Percentiles rank a stretch among this genome's conserved stretches.
phyloP scores from a whole-genome alignment of 1,284 basidiomycete species.

The Ceratobasidium sp. region DNA sequence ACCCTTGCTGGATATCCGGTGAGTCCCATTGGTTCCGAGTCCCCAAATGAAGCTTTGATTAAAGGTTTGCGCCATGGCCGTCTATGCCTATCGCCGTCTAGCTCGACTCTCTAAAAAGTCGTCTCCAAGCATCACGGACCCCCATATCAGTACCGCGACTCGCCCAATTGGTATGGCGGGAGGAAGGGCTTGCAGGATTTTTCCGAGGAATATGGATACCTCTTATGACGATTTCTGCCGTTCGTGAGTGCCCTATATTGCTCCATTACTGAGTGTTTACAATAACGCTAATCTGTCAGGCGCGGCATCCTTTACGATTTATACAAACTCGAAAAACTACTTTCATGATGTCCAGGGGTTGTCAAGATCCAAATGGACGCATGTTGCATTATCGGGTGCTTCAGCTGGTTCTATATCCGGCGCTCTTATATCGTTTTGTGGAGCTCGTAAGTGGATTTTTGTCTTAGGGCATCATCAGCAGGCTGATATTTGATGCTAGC shows the following conservation, averaged over 20 bases:
- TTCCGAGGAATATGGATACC: conserved; percentile 92
- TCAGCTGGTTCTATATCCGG: conserved; percentile 82
- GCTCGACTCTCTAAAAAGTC: conserved; percentile 90
- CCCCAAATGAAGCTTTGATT: not conserved
- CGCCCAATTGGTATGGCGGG: conserved; percentile 67
- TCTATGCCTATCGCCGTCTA: conserved; percentile 45
- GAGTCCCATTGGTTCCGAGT: conserved; percentile 49
- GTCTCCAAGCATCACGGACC: conserved; percentile 83
- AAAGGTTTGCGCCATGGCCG: too few species aligned
- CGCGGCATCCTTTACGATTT: conserved; percentile 91
- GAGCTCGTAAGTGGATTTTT: conserved; percentile 69
- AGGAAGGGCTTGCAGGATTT: conserved; percentile 91
- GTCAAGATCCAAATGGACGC: conserved; percentile 62
- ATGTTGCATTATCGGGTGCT: conserved; percentile 76
- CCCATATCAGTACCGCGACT: conserved; percentile 75
- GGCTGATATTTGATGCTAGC: conserved; percentile 56
- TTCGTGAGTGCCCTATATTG: conserved; percentile 65
- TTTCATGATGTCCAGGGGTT: conserved; percentile 69
- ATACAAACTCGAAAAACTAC: conserved; percentile 83
- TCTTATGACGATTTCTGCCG: conserved; percentile 93
- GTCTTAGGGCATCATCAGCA: conserved; percentile 5
- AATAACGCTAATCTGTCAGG: conserved; percentile 58
- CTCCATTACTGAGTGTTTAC: not conserved
- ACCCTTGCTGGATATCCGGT: conserved; percentile 83
- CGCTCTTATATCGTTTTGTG: conserved; percentile 78